Conservation (phyloP, 1,284 basidiomycete genomes). For the Grifola frondosa region DNA sequence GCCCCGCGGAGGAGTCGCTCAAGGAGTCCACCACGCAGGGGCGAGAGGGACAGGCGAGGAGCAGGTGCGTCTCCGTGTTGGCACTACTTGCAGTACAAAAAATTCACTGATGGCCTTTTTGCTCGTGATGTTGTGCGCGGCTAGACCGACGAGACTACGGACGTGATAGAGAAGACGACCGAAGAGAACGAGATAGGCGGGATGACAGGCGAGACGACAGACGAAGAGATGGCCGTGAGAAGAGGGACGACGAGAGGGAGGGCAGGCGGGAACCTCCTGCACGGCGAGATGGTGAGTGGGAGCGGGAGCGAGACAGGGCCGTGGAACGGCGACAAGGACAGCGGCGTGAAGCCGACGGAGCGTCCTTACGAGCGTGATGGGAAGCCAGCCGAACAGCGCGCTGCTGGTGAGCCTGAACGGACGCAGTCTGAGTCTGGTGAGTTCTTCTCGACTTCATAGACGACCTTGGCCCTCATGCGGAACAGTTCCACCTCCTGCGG, state of each 20-base stretch:
- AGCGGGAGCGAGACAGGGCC: slow-evolving; percentile 21
- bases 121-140: not conserved
- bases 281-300: slow-evolving; percentile 17
- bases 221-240: slow-evolving; percentile 27
- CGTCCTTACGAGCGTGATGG: slow-evolving; percentile 10
- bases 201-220: slow-evolving; percentile 42
- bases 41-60: slow-evolving; percentile 44
- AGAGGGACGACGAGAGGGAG: slow-evolving; percentile 25
- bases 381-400: slow-evolving; percentile 8
- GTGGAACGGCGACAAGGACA: slow-evolving; percentile 21
- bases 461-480: too few relatives aligned
- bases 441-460: slow-evolving; percentile 18
- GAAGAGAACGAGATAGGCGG: slow-evolving; percentile 34
- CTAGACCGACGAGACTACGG: slow-evolving; percentile 33
- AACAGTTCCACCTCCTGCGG: slow-evolving; percentile 3
- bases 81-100: not conserved
- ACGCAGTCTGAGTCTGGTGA: slow-evolving; percentile 14
- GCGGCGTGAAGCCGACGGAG: slow-evolving; percentile 17
- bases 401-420: slow-evolving; percentile 13
- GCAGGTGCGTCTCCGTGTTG: slow-evolving; percentile 30
- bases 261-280: slow-evolving; percentile 19
- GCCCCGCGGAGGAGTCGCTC: slow-evolving; percentile 63
- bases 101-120: too few relatives aligned
- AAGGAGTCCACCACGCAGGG: slow-evolving; percentile 60
- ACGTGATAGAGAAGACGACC: slow-evolving; percentile 29